Base-by-base conservation (phyloP, 768 basidiomycete species). In the Collybia mongolica region DNA sequence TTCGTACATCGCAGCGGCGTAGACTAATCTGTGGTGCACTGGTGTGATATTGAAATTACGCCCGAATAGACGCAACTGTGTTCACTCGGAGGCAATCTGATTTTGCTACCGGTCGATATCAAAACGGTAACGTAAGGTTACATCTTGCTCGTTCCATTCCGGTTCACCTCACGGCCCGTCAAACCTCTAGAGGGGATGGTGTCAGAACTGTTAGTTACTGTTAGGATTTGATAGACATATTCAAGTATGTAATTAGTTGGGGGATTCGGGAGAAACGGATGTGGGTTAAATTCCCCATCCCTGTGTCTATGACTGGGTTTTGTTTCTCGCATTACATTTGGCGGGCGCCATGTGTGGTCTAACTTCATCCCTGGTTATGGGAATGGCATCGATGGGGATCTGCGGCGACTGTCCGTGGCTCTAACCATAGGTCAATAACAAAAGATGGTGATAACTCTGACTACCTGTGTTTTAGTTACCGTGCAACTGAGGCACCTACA, bases 351-450 rank as follows among this genome's bases (percentile, higher is more conserved):
- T 12, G 47, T 28, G 36, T 15, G 26, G 26, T 26, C 32, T 11
- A 45, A 51, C 22, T 39, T 12, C 48, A 52, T 54, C 53, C 56
- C 56, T 57, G 53, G 39, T 35, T 52, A 44, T 51, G 53, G 47
- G 50, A 52, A 52, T 18, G 12, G 20, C 46, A 46, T 46, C 38
- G 43, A 49, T 49, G 57, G 54, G 46, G 55, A 56, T 56, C 51
- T 56, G 51, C 51, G 53, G 48, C 23, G 51, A 50, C 39, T 46
- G 42, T 23, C 22, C 32, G 42, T 44, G 29, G 40, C 7, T 42
- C 36, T 29, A 41, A 17, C 28, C 35, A 18, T 36, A 8, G 26
- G 42, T 35, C 8, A 19, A 23, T 35, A 49, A 20, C 41, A 18
- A n/a, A 32, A 17, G 41, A 14, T 41, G 18, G 18, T 15, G 26